phyloP scores from a whole-genome alignment of 495 filamentous ascomycete species.

The Beverwykella pulmonaria region DNA sequence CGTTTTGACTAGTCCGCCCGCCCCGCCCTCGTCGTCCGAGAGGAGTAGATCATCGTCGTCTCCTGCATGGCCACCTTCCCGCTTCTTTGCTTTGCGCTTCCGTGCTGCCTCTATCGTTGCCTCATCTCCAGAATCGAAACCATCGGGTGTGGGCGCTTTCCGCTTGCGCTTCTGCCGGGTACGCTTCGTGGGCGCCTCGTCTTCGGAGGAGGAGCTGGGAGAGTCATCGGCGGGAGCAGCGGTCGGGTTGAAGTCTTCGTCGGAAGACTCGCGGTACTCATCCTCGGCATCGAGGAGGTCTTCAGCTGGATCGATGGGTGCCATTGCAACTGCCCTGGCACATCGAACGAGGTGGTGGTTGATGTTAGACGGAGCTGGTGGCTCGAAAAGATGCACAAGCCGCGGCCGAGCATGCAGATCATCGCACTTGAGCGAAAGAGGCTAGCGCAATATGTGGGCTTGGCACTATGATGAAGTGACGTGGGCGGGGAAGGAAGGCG shows the following conservation, averaged over 20 bases:
- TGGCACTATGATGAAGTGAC: slow-evolving; percentile 10
- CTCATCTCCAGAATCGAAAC: slow-evolving; percentile 74
- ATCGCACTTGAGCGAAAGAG: neutral
- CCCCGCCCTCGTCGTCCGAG: slow-evolving; percentile 58
- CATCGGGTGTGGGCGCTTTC: slow-evolving; percentile 7
- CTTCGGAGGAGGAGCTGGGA: slow-evolving; percentile 39
- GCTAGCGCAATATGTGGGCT: neutral
- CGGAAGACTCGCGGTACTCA: slow-evolving; percentile 35
- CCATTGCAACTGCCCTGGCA: neutral
- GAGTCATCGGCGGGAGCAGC: slow-evolving; percentile 40
- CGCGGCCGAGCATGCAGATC: neutral
- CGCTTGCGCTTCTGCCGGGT: slow-evolving; percentile 38
- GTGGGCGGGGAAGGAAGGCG: slow-evolving; percentile 12
- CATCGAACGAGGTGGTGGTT: neutral
- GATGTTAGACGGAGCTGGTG: neutral
- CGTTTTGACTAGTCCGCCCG: slow-evolving; percentile 83
- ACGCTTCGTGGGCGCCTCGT: slow-evolving; percentile 44
- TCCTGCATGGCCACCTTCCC: slow-evolving; percentile 47
- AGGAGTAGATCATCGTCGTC: slow-evolving; percentile 46
- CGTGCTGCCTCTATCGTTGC: slow-evolving; percentile 65
- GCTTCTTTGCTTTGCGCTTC: slow-evolving; percentile 49
- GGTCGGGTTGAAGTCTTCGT: slow-evolving; percentile 41
- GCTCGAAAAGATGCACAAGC: neutral
- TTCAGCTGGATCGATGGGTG: slow-evolving; percentile 14
- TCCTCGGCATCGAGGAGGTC: slow-evolving; percentile 30